Evolutionary conservation across 2,329 filamentous ascomycete species (phyloP), one percentile per base, ranked within the genome.

Genomic region (Chaetomiaceae sp.): DNA sequence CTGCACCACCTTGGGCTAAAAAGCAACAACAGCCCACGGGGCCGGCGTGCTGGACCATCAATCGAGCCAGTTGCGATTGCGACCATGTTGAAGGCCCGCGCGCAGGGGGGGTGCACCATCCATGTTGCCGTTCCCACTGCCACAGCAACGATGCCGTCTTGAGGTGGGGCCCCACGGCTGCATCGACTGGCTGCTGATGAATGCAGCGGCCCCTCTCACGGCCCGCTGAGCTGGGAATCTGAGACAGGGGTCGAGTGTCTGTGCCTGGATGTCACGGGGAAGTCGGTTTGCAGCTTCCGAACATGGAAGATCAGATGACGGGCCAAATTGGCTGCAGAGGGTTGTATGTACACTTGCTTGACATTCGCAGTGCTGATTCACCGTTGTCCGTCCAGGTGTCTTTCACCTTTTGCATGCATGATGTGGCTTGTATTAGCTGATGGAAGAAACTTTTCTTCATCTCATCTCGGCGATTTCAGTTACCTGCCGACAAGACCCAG

Each of bases 91-190:
- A 10, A 48, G 44, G 46, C 34, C 43, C 32, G 16, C 37, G 48
- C 16, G 43, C 32, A 40, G 9, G 29, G 23, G 13, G 21, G 25
- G 4, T 3, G 20, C 14, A 9, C 16, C 43, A 45, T 25, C 21
- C 23, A 29, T 11, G 21, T 16, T 42, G 8, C 11, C 32, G 13
- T 10, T 43, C 29, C 32, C 27, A 57, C 51, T 57, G 55, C 51
- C 42, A 45, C 45, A 47, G 55, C 55, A 54, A 57, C 55, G 48
- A 40, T 47, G 41, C 50, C 41, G 13, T 11, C 27, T 29, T 4
- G 27, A 30, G 13, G 41, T 37, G 45, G 51, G 30, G 34, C 32
- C 14, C 14, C 16, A n/a, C 29, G n/a, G 14, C 16, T 50, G 23
- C 38, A 43, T 21, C 18, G 25, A 36, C n/a, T 37, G 33, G 44